Conservation (phyloP, 1,139 yeast genomes). For the Geotrichum macrosporum region DNA sequence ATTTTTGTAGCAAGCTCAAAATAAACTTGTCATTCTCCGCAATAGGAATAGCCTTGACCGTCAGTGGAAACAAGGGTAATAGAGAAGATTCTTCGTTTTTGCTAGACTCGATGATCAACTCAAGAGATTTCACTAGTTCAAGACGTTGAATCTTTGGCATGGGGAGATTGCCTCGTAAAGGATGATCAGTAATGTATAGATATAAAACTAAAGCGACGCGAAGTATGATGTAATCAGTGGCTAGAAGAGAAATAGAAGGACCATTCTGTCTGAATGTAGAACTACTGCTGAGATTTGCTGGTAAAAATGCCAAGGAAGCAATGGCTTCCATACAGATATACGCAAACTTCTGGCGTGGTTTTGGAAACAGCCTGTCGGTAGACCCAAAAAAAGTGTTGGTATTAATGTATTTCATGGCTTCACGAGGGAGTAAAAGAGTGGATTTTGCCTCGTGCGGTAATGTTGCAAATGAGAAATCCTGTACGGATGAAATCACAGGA, state of each 20-base stretch:
- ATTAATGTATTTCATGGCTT: slow-evolving; percentile 12
- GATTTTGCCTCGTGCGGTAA: background rate
- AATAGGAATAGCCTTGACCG: slow-evolving; percentile 24
- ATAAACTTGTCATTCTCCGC: slow-evolving; percentile 22
- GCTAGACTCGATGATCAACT: slow-evolving; percentile 24
- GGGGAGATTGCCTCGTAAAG: slow-evolving; percentile 50
- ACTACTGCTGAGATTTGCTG: too few relatives aligned
- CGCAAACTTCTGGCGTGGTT: slow-evolving; percentile 44
- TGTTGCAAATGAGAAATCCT: background rate
- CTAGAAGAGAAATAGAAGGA: slow-evolving; percentile 22
- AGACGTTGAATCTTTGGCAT: slow-evolving; percentile 48
- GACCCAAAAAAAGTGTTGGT: slow-evolving; percentile 43
- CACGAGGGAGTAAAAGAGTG: slow-evolving; percentile 6
- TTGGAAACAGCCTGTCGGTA: slow-evolving; percentile 41
- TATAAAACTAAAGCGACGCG: slow-evolving; percentile 51
- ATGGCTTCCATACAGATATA: slow-evolving; percentile 49
- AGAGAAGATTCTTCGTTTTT: slow-evolving; percentile 7
- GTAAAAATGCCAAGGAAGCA: slow-evolving; percentile 22
- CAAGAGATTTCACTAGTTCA: slow-evolving; percentile 42
- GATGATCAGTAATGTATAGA: slow-evolving; percentile 51
- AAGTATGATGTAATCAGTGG: slow-evolving; percentile 44
- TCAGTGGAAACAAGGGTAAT: slow-evolving; percentile 20
- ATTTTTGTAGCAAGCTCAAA: slow-evolving; percentile 6
- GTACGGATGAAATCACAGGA: slow-evolving; percentile 12
- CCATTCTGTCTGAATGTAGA: too few relatives aligned